Evolutionary conservation across 345 rosid species (phyloP), one percentile per base, ranked within the genome.

Genomic region (Salix caprea): DNA sequence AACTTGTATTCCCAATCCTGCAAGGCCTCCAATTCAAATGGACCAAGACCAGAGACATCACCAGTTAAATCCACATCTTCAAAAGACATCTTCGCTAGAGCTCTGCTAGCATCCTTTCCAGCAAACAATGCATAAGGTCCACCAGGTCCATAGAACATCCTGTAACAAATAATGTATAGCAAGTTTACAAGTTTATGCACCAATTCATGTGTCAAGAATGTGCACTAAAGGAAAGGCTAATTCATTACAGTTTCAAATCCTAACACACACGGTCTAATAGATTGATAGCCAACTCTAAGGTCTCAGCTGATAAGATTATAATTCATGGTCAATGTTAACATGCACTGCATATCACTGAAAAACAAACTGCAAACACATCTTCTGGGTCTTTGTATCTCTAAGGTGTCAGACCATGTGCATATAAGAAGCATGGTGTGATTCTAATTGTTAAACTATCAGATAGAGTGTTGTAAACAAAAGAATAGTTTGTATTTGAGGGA

Each of bases 21-120:
- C 86, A 96, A 86, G n/a, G 99, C 94, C 6, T 94, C 99, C 69
- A 96, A 78, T 86, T 96, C 99, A 56, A 86, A 94, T 2, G 98
- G 93, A 71, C 98, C 96, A 58, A 96, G 98, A 73, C 97, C 98
- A 18, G 99, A 91, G 72, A 90, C 88, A 78, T 96, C 99, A 52
- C 94, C 93, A 2, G 97, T 96, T 79, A 96, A 78, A 74, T 96
- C 99, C 78, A 88, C 88, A 2, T 92, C 97, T 66, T 96, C 99
- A 48, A 96, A 96, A 4, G 99, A 96, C 98, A 96, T 96, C 89
- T 92, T 96, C n/a, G 99, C 98, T 69, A 96, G 98, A 39, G 99
- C 99, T 82, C 96, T 84, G 91, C 98, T 96, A 0, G 98, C 97
- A 58, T 96, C 99, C 85, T 84, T 96, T 28, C 99, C 98, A 5